Conservation (phyloP, 768 basidiomycete genomes). For the Auriscalpium vulgare region DNA sequence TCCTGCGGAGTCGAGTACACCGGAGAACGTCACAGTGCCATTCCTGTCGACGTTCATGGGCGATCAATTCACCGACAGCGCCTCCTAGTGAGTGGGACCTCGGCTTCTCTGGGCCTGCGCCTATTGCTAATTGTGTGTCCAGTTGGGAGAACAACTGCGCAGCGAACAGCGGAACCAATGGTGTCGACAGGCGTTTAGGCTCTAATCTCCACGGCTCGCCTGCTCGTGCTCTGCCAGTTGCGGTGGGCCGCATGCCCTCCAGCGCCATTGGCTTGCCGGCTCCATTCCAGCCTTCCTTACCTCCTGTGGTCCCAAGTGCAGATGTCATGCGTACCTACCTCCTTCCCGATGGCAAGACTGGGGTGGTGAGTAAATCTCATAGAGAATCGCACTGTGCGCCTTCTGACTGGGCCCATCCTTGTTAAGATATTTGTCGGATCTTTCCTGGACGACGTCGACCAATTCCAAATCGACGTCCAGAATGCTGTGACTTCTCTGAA, state of each 20-base stretch:
- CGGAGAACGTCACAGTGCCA: constrained; percentile 45
- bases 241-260: constrained; percentile 31
- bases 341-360: constrained; percentile 47
- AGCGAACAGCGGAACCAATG: constrained; percentile 43
- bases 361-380: constrained; percentile 36
- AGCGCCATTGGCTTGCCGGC: constrained; percentile 38
- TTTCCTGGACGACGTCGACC: constrained; percentile 33
- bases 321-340: constrained; percentile 51
- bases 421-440: constrained; percentile 53
- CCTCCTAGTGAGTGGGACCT: constrained; percentile 37
- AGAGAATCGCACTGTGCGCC: background rate
- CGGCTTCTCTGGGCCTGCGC: background rate
- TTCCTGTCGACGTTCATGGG: constrained; percentile 44
- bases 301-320: constrained; percentile 35
- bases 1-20: constrained; percentile 35
- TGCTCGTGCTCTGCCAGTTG: constrained; percentile 21
- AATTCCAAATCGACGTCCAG: constrained; percentile 44
- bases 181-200: constrained; percentile 32
- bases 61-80: constrained; percentile 38
- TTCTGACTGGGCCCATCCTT: background rate
- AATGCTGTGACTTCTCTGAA: constrained; percentile 39
- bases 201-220: background rate
- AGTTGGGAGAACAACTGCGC: constrained; percentile 58
- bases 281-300: constrained; percentile 39
- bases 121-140: background rate